Base-by-base conservation (phyloP, 805 yeast species). In the Myxozyma nipponensis region DNA sequence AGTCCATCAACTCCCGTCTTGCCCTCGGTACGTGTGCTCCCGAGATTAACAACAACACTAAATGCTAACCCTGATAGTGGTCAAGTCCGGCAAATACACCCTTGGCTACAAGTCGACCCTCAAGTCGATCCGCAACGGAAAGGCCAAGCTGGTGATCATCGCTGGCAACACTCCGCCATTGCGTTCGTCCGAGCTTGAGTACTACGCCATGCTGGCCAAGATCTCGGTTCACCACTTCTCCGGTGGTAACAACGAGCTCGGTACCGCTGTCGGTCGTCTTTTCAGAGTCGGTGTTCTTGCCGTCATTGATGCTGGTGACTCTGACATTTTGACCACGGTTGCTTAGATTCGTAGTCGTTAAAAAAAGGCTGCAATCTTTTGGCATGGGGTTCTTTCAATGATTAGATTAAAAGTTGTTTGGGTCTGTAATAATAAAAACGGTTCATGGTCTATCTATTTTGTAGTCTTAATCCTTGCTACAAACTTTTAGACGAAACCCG, bases 101-200 rank as follows among this genome's bases (percentile, higher is more conserved):
- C 85, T 93, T 70, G 98, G 98, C 74, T 93, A 89, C 95, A 91
- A 91, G 83, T 87, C 97, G 67, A 91, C 95, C 75, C 84, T 93
- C 77, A 93, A 93, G 87, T 79, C 98, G 68, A 82, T 93, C 75
- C 90, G 99, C 82, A 87, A 87, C 76, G 97, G 96, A 74, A 91
- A 91, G 84, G 95, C 98, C 68, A 93, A 93, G 87, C 84, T 93
- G 76, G 79, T 93, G 74, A 85, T 93, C 79, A 83, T 93, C 71
- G 96, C 99, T 70, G 93, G 95, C 74, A 93, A 93, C 93, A 93
- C 98, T 72, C 98, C 98, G 79, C 95, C 91, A 70, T 86, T 93
- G 77, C 91, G 98, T 85, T 91, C 93, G 82, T 88, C 98, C 67
- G 99, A 93, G 84, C 84, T 93, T 76, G 98, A 93, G 83, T 93